phyloP scores from a whole-genome alignment of 1,284 basidiomycete species.

The Rhodotorula sp. region DNA sequence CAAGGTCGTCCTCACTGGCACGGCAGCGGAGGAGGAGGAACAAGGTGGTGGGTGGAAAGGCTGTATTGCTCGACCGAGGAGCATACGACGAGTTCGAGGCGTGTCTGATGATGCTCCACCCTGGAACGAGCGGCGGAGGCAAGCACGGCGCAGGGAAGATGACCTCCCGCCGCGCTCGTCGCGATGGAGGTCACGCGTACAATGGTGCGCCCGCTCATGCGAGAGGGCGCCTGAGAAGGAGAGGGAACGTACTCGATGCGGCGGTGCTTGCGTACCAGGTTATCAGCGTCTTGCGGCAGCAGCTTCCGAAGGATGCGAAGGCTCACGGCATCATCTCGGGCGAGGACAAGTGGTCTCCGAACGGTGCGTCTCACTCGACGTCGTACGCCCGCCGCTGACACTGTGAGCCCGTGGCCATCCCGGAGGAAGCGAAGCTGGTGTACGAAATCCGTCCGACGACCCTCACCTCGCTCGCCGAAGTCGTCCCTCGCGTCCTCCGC shows the following conservation, averaged over 20 bases:
- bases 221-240: constrained; percentile 74
- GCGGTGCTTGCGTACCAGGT: constrained; percentile 73
- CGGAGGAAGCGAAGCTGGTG: not conserved
- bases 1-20: constrained; percentile 74
- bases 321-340: constrained; percentile 61
- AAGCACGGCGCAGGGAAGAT: constrained; percentile 31
- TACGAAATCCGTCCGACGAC: constrained; percentile 1
- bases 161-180: constrained; percentile 42
- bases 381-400: too few species aligned
- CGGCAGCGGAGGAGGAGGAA: constrained; percentile 88
- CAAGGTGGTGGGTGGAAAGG: constrained; percentile 78
- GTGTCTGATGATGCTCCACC: constrained; percentile 70
- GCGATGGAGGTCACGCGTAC: constrained; percentile 43
- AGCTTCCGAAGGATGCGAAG: constrained; percentile 62
- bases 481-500: not conserved
- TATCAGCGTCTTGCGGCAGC: constrained; percentile 71
- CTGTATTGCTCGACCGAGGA: constrained; percentile 65
- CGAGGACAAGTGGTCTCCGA: constrained; percentile 32
- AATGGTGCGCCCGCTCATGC: constrained; percentile 63
- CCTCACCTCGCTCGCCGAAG: not conserved
- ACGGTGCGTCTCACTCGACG: not conserved
- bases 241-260: constrained; percentile 76
- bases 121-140: constrained; percentile 20
- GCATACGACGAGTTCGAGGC: constrained; percentile 73
- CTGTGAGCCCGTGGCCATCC: not conserved